A percentile compares a stretch with the other conserved stretches of the same genome.
phyloP scores from a whole-genome alignment of 495 filamentous ascomycete species.

The Penicillium robsamsonii region DNA sequence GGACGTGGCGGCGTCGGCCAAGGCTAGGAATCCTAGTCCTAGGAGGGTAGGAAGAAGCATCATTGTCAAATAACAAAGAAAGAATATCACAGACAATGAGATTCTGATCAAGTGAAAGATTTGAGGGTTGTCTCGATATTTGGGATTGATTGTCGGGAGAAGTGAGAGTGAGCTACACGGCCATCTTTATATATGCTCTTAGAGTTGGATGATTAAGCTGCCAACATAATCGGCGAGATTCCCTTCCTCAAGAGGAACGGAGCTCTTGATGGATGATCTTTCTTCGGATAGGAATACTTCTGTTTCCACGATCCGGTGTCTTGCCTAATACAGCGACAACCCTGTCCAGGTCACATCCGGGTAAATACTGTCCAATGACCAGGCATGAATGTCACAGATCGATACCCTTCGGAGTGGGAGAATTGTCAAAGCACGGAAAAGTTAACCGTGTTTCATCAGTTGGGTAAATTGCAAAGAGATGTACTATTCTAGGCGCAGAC shows the following conservation, averaged over 20 bases:
- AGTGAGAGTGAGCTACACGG: no score
- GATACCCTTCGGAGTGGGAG: background rate
- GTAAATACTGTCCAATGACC: background rate
- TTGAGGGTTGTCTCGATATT: background rate
- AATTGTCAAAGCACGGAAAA: background rate
- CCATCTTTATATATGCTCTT: background rate
- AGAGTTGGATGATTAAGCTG: background rate
- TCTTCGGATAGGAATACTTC: no score
- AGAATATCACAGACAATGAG: background rate
- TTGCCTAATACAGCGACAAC: background rate
- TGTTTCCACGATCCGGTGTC: constrained; percentile 1
- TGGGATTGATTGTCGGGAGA: background rate
- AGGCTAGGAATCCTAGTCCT: constrained; percentile 8
- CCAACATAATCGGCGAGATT: no score
- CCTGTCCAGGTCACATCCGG: background rate
- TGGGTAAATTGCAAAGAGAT: background rate
- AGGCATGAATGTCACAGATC: background rate
- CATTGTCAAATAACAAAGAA: background rate
- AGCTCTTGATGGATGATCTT: no score
- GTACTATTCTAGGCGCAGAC: constrained; percentile 1
- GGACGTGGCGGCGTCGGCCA: constrained; percentile 22
- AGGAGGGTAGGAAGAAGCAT: constrained; percentile 14
- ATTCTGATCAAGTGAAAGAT: background rate
- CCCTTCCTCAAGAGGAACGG: no score
- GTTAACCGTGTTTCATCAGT: background rate